A percentile compares a stretch with the other conserved stretches of the same genome.
Evolutionary conservation across 352 stramenopile genomes (phyloP).

Genomic region (Phytophthora rubi): DNA sequence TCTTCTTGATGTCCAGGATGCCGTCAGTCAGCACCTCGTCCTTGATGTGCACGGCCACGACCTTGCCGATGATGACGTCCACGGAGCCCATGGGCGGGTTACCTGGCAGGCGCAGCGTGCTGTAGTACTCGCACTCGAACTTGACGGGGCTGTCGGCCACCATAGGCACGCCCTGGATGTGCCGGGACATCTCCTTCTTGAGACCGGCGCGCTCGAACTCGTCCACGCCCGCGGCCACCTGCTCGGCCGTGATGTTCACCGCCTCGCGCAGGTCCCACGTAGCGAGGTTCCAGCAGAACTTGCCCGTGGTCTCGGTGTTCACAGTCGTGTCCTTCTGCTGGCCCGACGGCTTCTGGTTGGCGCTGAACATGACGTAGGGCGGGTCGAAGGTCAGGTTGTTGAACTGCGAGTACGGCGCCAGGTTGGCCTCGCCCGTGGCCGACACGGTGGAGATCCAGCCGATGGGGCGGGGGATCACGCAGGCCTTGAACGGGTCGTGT

Average conservation of each 20-base stretch:
- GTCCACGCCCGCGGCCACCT: slow-evolving; percentile 32
- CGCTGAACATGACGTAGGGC: slow-evolving; percentile 44
- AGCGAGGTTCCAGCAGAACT: slow-evolving; percentile 40
- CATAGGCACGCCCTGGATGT: slow-evolving; percentile 37
- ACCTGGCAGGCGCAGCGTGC: slow-evolving; percentile 38
- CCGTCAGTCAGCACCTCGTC: slow-evolving; percentile 41
- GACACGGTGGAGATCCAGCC: slow-evolving; percentile 43
- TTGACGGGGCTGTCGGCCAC: slow-evolving; percentile 42
- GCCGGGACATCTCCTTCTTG: slow-evolving; percentile 36
- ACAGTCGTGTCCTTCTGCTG: slow-evolving; percentile 39
- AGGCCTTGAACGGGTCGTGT: slow-evolving; percentile 43
- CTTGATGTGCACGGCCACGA: slow-evolving; percentile 42
- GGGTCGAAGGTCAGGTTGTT: slow-evolving; percentile 43
- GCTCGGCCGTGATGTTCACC: slow-evolving; percentile 39
- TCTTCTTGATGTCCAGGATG: slow-evolving; percentile 45
- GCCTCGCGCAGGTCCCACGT: slow-evolving; percentile 37
- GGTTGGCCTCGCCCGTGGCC: slow-evolving; percentile 26
- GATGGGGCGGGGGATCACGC: slow-evolving; percentile 35
- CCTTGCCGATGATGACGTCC: slow-evolving; percentile 45
- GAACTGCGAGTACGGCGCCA: slow-evolving; percentile 42
- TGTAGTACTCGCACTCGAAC: slow-evolving; percentile 47
- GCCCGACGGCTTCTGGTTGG: slow-evolving; percentile 40
- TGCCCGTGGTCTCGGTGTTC: slow-evolving; percentile 36
- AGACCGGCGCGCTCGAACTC: slow-evolving; percentile 39
- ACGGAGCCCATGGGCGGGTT: slow-evolving; percentile 43